These are phyloP conservation scores for Xerocomus nothofagi DNA, from an alignment of 1,284 basidiomycete species.

Conservation along the genomic window DNA sequence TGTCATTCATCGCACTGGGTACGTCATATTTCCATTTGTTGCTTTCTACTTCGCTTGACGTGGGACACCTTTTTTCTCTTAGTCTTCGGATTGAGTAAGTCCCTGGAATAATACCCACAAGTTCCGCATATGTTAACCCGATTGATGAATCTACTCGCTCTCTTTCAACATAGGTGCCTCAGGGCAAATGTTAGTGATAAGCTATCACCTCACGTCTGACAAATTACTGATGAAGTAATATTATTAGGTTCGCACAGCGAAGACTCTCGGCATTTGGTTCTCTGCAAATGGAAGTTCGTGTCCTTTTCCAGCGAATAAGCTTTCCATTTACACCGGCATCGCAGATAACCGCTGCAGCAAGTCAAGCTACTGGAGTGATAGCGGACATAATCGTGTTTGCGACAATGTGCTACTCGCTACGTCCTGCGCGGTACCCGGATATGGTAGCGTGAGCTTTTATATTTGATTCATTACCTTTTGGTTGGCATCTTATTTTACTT, in stretches of 20 bases:
- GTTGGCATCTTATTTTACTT: not conserved
- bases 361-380: constrained; percentile 20
- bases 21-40: constrained; percentile 1
- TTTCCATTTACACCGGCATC: not conserved
- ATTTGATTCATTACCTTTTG: not conserved
- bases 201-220: no score
- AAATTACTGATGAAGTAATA: constrained; percentile 8
- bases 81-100: constrained; percentile 38
- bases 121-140: not conserved
- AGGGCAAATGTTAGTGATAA: constrained; percentile 30
- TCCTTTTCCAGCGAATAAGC: not conserved
- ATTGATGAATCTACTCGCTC: not conserved
- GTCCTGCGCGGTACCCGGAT: constrained; percentile 29
- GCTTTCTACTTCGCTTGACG: constrained; percentile 12
- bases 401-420: constrained; percentile 32
- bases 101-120: not conserved
- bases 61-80: not conserved
- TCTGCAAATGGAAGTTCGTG: constrained; percentile 24
- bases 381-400: constrained; percentile 30
- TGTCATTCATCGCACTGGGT: constrained; percentile 27
- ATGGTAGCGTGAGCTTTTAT: constrained; percentile 30
- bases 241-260: constrained; percentile 23
- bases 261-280: constrained; percentile 25
- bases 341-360: constrained; percentile 26
- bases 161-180: constrained; percentile 17